Evolutionary conservation across 371 early-diverging fungal species (phyloP), one percentile per base, ranked within the genome.

Genomic region (Haplosporangium sp.): DNA sequence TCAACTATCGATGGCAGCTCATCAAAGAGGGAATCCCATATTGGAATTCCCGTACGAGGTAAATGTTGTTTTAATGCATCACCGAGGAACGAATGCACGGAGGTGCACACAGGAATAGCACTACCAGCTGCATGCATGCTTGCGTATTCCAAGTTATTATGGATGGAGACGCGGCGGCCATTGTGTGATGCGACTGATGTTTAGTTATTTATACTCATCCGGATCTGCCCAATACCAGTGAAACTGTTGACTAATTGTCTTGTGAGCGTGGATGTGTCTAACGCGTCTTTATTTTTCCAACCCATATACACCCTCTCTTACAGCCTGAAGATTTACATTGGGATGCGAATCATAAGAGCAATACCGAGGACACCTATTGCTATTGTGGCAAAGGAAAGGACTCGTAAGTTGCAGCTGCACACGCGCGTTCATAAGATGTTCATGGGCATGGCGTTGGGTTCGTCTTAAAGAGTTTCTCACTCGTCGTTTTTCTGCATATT

Each of bases 371-470:
- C 21, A 70, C 71, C 18, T 91, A 91, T 57, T 91, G 91, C 64
- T 91, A 91, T 60, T 91, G 91, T 48, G 91, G 89, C 12, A 77
- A 83, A 72, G 83, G 82, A 58, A 85, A 87, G 46, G 84, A 61
- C 65, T 57, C 76, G 85, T 85, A 83, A 73, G 80, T 73, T 55
- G 8, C 1, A n/a, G n/a, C n/a, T n/a, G n/a, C n/a, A n/a, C n/a
- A n/a, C n/a, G n/a, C n/a, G n/a, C n/a, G n/a, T n/a, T n/a, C n/a
- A n/a, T n/a, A n/a, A n/a, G n/a, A n/a, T n/a, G n/a, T n/a, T n/a
- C n/a, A n/a, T n/a, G n/a, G n/a, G n/a, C n/a, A n/a, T 12, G 5
- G 52, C 21, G 6, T 21, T n/a, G 29, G 1, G 14, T 47, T 40
- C 37, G 9, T 37, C 16, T 46, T 6, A 14, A 18, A 18, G 21